Evolutionary conservation across 23 red algal genomes (phyloP), one percentile per base, ranked within the genome.

Genomic region (Gracilariopsis chorda): DNA sequence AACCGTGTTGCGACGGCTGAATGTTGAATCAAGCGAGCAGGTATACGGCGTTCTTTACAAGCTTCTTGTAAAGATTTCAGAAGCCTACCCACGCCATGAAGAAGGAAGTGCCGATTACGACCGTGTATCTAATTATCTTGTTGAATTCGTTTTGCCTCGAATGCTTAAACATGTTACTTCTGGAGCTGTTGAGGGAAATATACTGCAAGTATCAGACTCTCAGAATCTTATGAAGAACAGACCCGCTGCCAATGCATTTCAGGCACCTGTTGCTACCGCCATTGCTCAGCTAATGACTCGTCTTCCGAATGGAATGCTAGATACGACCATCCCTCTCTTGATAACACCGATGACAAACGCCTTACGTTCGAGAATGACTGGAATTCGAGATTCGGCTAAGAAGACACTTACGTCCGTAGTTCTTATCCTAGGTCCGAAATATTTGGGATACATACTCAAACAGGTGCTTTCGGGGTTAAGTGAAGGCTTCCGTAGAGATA

Each of bases 401-500:
- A 85, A 78, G 59, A 81, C 79, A 6, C 91, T 94, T 13, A 85
- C 53, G 12, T 71, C 56, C 5, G 51, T 94, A 24, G 58, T 64
- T 36, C n/a, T 94, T 1, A 86, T 51, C 56, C 59, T 94, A 33
- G 91, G 80, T 45, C 35, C 80, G 32, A 78, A 79, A 24, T 94
- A 94, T 72, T 63, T 94, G 43, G 58, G 67, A 4, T 94, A 87
- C 48, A 72, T 80, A n/a, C 39, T 94, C 34, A 65, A 69, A 52
- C 80, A 94, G 51, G 70, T 94, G 12, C 41, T 86, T 2, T 61
- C 40, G 20, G 80, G 60, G 9, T 68, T 94, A 40, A 43, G 23
- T 46, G 64, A 94, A 79, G 91, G 91, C 4, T 86, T 55, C 34
- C 78, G 91, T 37, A 71, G 73, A 19, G 82, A 94, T 55, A 79